Percentiles rank a stretch among this genome's conserved stretches.
Evolutionary conservation across 495 filamentous ascomycete genomes (phyloP).

Genomic region (Choiromyces venosus): DNA sequence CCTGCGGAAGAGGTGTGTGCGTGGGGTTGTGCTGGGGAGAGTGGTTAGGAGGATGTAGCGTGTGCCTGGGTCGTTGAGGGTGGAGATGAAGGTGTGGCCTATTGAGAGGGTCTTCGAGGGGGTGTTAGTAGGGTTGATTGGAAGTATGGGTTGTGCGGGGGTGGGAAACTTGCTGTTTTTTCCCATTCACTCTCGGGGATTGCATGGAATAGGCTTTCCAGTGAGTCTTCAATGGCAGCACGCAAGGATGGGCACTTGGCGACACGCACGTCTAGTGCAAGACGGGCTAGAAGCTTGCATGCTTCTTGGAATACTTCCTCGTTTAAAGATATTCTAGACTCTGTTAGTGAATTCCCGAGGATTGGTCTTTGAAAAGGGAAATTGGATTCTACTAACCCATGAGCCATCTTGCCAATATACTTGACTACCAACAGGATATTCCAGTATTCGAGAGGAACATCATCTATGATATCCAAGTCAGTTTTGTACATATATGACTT

Average conservation of each 20-base stretch:
- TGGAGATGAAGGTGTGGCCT: conserved; percentile 51
- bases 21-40: conserved; percentile 52
- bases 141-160: background rate
- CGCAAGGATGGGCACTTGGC: conserved; percentile 45
- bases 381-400: conserved; percentile 9
- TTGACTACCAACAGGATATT: conserved; percentile 26
- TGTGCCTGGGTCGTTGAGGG: conserved; percentile 50
- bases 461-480: background rate
- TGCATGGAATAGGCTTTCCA: conserved; percentile 46
- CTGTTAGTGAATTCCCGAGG: background rate
- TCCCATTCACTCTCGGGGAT: conserved; percentile 42
- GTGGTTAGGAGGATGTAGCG: conserved; percentile 57
- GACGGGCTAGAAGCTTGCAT: conserved; percentile 51
- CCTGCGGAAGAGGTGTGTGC: conserved; percentile 59
- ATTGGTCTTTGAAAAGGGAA: background rate
- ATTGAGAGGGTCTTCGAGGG: conserved; percentile 52
- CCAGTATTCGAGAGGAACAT: conserved; percentile 16
- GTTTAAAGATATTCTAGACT: conserved; percentile 16
- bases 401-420: conserved; percentile 22
- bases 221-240: conserved; percentile 48
- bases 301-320: conserved; percentile 9
- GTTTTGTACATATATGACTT: background rate
- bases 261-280: conserved; percentile 55
- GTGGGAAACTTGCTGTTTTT: conserved; percentile 19
- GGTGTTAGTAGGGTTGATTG: conserved; percentile 40